Percentiles rank a stretch among this genome's conserved stretches.
Evolutionary conservation across 225 moss, liverwort and hornwort genomes (phyloP).

Genomic region (Bryoerythrophyllum caledonicum): DNA sequence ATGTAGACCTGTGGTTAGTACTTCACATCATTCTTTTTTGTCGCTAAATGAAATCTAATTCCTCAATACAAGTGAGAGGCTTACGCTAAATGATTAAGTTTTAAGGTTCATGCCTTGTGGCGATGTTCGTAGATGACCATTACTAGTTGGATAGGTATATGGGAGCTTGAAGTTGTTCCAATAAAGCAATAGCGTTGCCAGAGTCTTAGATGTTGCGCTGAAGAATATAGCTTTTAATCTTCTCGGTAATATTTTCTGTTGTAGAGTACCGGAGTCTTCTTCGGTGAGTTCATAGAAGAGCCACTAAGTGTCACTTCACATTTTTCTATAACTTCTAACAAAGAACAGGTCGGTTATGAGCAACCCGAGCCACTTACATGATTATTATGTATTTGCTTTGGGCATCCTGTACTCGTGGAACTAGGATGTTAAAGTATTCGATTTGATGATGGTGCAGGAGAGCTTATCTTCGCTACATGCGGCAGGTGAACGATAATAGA

Average conservation of each 20-base stretch:
- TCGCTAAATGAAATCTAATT: not conserved
- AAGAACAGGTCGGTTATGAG: not conserved
- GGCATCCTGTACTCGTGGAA: not conserved
- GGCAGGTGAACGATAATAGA: slow-evolving; percentile 80
- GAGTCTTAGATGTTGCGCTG: not conserved
- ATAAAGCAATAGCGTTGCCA: not conserved
- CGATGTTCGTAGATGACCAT: not conserved
- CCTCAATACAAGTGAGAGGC: not conserved
- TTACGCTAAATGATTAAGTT: not conserved
- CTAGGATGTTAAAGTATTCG: not conserved
- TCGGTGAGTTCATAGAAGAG: not conserved
- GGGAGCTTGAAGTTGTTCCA: slow-evolving; percentile 1
- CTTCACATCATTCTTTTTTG: not conserved
- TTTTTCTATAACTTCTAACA: not conserved
- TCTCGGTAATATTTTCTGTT: not conserved
- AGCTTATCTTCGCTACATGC: slow-evolving; percentile 87
- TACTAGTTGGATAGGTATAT: not conserved
- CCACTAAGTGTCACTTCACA: not conserved
- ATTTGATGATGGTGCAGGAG: slow-evolving; percentile 61
- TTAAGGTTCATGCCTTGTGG: not conserved
- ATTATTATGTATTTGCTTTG: not conserved
- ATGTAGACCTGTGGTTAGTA: slow-evolving; percentile 89
- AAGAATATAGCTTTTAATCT: not conserved
- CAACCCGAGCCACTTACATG: slow-evolving; percentile 2
- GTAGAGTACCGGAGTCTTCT: not conserved